Evolutionary conservation across 129 eudicot genomes (phyloP), one percentile per base, ranked within the genome.

Genomic region (Pittosporum tobira): DNA sequence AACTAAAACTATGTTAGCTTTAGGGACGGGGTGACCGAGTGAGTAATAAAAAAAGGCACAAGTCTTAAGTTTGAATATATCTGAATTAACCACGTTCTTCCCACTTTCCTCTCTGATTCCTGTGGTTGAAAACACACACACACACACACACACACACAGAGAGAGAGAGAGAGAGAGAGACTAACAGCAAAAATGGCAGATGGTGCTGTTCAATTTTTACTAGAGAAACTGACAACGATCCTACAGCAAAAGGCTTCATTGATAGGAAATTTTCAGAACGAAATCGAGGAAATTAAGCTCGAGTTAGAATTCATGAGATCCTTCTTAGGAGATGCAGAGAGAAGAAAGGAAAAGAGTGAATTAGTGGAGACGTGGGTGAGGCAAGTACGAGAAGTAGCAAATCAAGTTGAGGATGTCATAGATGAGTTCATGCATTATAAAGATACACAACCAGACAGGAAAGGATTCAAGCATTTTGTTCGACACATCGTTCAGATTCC

Each of bases 291-390:
- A 43, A 78, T 78, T 30, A 78, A 65, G 53, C 77, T 55, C 10
- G 84, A 78, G 71, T 61, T 78, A 48, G 84, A 78, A 66, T 69
- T 62, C 61, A 73, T 78, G 76, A 73, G 75, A 44, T 78, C 79
- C 18, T 78, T 77, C 67, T 43, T 78, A 44, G 62, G 63, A 63
- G 84, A 73, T 27, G 84, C 79, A 5, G 84, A 78, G 73, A 44
- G 71, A 46, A 78, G n/a, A 12, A 66, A 66, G 57, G 40, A 28
- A 20, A 73, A 44, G 59, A 73, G 73, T 18, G 79, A 73, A 6
- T 4, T 45, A 55, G 73, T 68, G 43, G 79, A 73, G 63, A 65
- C 84, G 13, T 78, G 79, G 84, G 79, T 78, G 55, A 69, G 71
- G 58, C 84, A 78, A 70, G 84, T 78, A n/a, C 29, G 79, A 70